phyloP scores from a whole-genome alignment of 441 rosid species.

The Viola pubescens region DNA sequence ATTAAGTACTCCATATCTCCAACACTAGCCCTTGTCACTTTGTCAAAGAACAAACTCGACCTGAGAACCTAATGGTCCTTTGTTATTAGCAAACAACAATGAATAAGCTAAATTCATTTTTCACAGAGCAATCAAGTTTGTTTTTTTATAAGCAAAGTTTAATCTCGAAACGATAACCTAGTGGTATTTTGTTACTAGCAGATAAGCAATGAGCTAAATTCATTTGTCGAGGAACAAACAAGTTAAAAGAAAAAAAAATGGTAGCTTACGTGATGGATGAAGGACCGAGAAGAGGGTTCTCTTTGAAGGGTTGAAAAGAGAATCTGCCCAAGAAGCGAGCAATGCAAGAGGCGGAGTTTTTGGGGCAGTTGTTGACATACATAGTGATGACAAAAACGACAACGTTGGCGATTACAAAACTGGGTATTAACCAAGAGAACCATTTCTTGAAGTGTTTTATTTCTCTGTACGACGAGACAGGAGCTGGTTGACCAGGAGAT shows the following conservation, averaged over 20 bases:
- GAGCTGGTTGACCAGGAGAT: constrained; percentile 14
- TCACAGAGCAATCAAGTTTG: too few species aligned
- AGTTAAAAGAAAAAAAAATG: neutral
- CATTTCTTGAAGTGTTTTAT: constrained; percentile 44
- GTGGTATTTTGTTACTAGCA: too few species aligned
- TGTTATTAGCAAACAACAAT: neutral
- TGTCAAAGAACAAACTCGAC: too few species aligned
- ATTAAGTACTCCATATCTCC: too few species aligned
- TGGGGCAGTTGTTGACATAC: constrained; percentile 58
- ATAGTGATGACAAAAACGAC: constrained; percentile 51
- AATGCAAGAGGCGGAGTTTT: constrained; percentile 40
- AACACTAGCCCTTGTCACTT: too few species aligned
- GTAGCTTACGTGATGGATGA: constrained; percentile 46
- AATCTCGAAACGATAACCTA: too few species aligned
- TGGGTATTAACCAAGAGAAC: constrained; percentile 49
- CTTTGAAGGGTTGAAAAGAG: constrained; percentile 60
- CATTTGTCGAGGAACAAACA: neutral
- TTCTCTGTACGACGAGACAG: constrained; percentile 25
- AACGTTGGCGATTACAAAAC: constrained; percentile 41
- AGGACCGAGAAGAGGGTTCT: constrained; percentile 69
- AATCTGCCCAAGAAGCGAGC: constrained; percentile 53
- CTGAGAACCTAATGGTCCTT: too few species aligned
- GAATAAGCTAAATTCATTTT: too few species aligned
- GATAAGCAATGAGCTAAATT: too few species aligned
- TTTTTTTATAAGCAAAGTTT: too few species aligned